Evolutionary conservation across 1,284 basidiomycete species (phyloP), one percentile per base, ranked within the genome.

Genomic region (Rhodotorula sp.): DNA sequence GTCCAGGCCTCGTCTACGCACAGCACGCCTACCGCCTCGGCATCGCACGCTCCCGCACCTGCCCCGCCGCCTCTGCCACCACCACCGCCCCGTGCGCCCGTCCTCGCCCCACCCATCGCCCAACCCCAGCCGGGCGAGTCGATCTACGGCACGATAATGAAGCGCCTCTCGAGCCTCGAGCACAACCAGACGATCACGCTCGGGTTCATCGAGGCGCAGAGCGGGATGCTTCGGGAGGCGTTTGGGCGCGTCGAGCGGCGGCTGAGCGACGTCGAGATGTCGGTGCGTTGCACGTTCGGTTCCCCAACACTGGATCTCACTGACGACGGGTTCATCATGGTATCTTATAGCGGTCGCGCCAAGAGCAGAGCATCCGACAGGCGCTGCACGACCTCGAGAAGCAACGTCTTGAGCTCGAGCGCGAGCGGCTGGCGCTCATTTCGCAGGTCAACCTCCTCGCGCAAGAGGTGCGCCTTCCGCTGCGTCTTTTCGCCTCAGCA

Each of bases 91-190:
- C 70, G 66, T 8, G 23, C 66, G 14, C 70, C 70, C 4, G 46
- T 66, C 14, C 34, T 67, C 13, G 42, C 48, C 5, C 65, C 65
- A 10, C 68, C 66, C 1, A 49, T 68, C 16, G 23, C 34, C 7
- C 70, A 67, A 49, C 66, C 68, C 7, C 83, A 86, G 44, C 86
- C 88, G 5, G 91, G 92, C n/a, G 94, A 99, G 81, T 96, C 93
- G 0, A 96, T 99, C 78, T 99, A 97, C 79, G 90, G 93, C 16
- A 92, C 91, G 16, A 99, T 99, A 78, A 94, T 94, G 87, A 96
- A 97, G 75, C 89, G 94, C 3, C 86, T 99, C 19, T 87, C 87
- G 10, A 88, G 88, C 10, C 86, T 99, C 8, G 96, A 99, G 80
- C 86, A 87, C 12, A 97, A 97, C 79, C 90, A 93, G 54, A 93